Conservation (phyloP, 2,329 filamentous ascomycete species). For the Fusarium domesticum region DNA sequence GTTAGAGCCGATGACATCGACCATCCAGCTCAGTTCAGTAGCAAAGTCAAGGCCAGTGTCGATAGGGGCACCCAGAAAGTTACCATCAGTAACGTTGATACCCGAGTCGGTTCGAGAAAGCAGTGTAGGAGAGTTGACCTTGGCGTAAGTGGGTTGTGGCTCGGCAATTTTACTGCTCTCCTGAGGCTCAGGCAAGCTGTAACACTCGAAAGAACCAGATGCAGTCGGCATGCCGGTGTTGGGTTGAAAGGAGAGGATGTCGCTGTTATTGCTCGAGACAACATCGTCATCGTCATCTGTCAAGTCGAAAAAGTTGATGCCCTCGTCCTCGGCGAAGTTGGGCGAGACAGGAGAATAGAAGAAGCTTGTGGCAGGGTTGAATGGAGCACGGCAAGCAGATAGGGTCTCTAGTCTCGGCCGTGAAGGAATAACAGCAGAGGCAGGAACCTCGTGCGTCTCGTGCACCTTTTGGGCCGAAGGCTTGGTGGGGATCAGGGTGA, state of each 20-base stretch:
- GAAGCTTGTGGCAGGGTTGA: conserved; percentile 27
- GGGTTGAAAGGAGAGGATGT: conserved; percentile 32
- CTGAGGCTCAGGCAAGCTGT: conserved; percentile 44
- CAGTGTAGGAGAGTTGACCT: conserved; percentile 26
- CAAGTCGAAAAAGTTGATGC: conserved; percentile 47
- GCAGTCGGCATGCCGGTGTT: conserved; percentile 9
- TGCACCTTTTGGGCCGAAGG: conserved; percentile 11
- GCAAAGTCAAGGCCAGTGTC: conserved; percentile 41
- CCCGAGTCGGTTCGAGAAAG: conserved; percentile 21
- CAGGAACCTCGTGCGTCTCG: conserved; percentile 12
- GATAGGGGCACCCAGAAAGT: conserved; percentile 35
- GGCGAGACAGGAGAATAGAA: conserved; percentile 38
- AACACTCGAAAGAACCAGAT: conserved; percentile 34
- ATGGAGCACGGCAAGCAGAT: conserved; percentile 29
- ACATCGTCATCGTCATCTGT: conserved; percentile 43
- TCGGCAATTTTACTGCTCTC: conserved; percentile 21
- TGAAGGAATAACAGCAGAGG: conserved; percentile 20
- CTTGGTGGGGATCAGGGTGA: conserved; percentile 24
- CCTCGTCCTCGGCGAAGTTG: conserved; percentile 40
- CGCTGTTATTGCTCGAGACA: conserved; percentile 36
- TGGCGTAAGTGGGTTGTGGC: conserved; percentile 20
- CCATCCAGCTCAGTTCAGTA: conserved; percentile 52
- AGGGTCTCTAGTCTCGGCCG: conserved; percentile 24
- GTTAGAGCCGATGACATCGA: conserved; percentile 43
- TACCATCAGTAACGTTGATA: conserved; percentile 17